A percentile compares a stretch with the other conserved stretches of the same genome.
These are phyloP conservation scores for Tolypocladium cylindrosporum DNA, from an alignment of 2,329 filamentous ascomycete species.

Conservation along the genomic window DNA sequence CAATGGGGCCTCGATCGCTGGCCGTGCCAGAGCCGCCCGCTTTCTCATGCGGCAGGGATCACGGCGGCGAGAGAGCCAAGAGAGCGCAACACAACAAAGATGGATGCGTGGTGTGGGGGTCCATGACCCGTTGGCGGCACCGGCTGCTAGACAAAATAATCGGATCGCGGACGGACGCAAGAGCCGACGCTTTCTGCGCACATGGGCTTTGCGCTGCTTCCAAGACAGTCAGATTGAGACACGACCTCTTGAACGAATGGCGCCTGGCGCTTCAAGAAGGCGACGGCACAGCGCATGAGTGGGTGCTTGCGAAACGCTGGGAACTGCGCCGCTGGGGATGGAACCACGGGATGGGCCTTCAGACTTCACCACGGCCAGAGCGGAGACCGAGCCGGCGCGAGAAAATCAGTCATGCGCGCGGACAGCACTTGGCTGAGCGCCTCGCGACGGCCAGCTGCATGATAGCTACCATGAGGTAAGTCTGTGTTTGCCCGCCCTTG, in stretches of 20 bases:
- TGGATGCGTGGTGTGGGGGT: neutral
- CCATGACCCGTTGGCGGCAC: neutral
- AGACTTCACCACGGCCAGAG: neutral
- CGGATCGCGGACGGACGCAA: neutral
- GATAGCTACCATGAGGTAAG: neutral
- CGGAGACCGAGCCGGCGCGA: neutral
- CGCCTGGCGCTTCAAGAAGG: neutral
- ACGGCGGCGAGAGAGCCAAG: constrained; percentile 4
- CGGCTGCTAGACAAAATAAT: neutral
- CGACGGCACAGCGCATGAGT: neutral
- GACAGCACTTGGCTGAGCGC: neutral
- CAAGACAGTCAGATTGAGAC: neutral
- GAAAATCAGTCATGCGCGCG: neutral
- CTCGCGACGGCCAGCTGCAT: neutral
- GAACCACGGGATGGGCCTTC: neutral
- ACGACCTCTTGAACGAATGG: neutral
- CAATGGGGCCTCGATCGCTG: constrained; percentile 8
- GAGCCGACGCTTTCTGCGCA: neutral
- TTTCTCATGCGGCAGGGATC: constrained; percentile 13
- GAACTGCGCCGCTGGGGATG: neutral
- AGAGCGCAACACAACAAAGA: neutral
- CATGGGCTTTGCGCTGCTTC: neutral
- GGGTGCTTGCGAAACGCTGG: neutral
- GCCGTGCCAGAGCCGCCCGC: constrained; percentile 6
- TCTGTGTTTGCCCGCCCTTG: neutral